Base-by-base conservation (phyloP, 2,329 filamentous ascomycete species). In the Zymoseptoria tritici region DNA sequence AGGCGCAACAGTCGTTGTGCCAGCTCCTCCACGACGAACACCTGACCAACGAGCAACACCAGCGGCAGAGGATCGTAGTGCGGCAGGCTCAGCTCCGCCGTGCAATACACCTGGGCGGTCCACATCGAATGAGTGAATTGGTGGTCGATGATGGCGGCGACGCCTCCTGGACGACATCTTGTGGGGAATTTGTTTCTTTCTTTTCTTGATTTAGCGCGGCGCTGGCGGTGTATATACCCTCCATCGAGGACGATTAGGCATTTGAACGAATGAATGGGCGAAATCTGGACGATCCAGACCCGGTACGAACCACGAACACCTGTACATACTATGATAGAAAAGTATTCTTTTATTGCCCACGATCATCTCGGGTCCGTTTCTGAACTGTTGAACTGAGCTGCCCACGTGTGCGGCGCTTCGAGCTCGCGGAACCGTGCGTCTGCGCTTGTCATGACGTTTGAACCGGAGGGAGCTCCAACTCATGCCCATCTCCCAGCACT, bases 1-100 rank as follows among this genome's bases (percentile, higher is more conserved):
- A 6, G 62, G 60, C 11, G 58, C 56, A 11, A 64, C 63, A n/a
- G 65, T 66, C 3, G 60, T 70, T 8, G 62, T 71, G 3, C 65
- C 68, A n/a, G 68, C 69, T 31, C 67, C 68, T 46, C 59, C 57
- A 2, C 21, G 62, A 52, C 59, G 59, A 21, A 63, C 59, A 16
- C 62, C 64, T 8, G 36, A 46, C 7, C 36, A 46, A n/a, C 36
- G 36, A 13, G 13, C 13, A 13, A 46, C 36, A 46, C 36, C 36
- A 13, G 13, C 36, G 16, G 36, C 36, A 7, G 36, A 46, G 36
- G 36, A 46, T n/a, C 36, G 36, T 7, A 46, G 16, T 9, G 13
- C 16, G 16, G 36, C 36, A 16, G 36, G 36, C 36, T 46, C 36
- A n/a, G 36, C 36, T 16, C 36, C 36, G 16, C 3, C 36, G 13